Evolutionary conservation across 2,329 filamentous ascomycete species (phyloP), one percentile per base, ranked within the genome.

Genomic region (Fonsecaea monophora): DNA sequence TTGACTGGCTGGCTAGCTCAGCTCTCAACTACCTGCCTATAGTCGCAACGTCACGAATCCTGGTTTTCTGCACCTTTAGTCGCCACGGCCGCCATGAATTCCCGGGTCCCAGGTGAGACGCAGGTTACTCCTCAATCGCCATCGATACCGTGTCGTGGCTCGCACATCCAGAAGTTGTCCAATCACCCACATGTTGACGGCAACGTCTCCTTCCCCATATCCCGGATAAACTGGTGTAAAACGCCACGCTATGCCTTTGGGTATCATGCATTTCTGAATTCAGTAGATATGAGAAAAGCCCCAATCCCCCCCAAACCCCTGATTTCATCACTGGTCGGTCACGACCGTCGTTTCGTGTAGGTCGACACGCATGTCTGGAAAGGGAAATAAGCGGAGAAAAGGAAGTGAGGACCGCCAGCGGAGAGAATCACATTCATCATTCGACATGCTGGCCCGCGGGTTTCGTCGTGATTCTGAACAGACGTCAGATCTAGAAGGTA

Each of bases 401-500:
- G 15, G 21, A 59, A 30, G 45, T 48, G 56, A 59, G 18, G 32
- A 40, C 38, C 30, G 10, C 21, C 15, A 30, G 15, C 25, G 56
- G 35, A 32, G 40, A 13, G 25, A 6, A 21, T 48, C 42, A 48
- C n/a, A 9, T 21, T 8, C 18, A 48, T 48, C n/a, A 9, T 48
- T 48, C 42, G 21, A 50, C 4, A 4, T 30, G 8, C 37, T 40
- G 10, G 10, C 4, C 37, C 4, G 37, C 2, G n/a, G 55, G 21
- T 45, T 25, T 25, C 35, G 50, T 60, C 40, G 40, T 60, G 57
- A 15, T 53, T 12, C 57, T 37, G 57, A 25, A 13, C 9, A 50
- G 45, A 9, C 45, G 42, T 21, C 32, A 8, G 8, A 18, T n/a
- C 59, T 34, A 68, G 35, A 56, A 66, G 25, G 58, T 62, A 37